These are phyloP conservation scores for Panicum miliaceum DNA, from an alignment of 176 grass and related monocot genomes.

Conservation along the genomic window DNA sequence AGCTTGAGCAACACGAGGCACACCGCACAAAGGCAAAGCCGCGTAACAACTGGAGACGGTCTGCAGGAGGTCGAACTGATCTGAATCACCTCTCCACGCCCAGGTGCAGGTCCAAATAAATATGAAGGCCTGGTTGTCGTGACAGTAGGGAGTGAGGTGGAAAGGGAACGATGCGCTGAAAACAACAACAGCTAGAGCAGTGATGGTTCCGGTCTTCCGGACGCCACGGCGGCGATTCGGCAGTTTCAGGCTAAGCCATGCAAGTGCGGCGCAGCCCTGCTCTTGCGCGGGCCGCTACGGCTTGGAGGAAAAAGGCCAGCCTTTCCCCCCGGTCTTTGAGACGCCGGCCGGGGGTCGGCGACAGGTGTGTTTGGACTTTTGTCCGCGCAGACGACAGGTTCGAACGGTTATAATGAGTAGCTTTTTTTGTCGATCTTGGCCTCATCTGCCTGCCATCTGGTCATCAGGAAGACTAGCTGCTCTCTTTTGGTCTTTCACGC, in stretches of 20 bases:
- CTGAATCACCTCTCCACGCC: background rate
- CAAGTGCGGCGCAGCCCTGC: background rate
- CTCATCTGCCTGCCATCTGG: too few species aligned
- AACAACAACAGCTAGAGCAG: background rate
- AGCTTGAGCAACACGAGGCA: background rate
- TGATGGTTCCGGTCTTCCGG: background rate
- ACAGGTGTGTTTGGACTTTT: background rate
- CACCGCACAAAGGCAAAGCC: background rate
- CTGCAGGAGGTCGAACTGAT: background rate
- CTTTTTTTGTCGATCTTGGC: too few species aligned
- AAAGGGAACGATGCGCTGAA: background rate
- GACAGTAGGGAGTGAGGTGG: slow-evolving; percentile 1
- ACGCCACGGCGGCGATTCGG: background rate
- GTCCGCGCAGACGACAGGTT: background rate
- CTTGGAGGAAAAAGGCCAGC: background rate
- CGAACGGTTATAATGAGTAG: too few species aligned
- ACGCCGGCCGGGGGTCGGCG: background rate
- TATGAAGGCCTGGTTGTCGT: background rate
- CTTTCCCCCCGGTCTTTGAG: background rate
- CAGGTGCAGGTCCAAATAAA: background rate
- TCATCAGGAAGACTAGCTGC: too few species aligned
- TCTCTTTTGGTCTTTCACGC: too few species aligned
- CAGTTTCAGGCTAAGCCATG: background rate
- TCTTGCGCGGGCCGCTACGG: background rate
- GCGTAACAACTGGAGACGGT: background rate